phyloP scores from a whole-genome alignment of 768 basidiomycete genomes.

The Udeniomyces megalosporus region DNA sequence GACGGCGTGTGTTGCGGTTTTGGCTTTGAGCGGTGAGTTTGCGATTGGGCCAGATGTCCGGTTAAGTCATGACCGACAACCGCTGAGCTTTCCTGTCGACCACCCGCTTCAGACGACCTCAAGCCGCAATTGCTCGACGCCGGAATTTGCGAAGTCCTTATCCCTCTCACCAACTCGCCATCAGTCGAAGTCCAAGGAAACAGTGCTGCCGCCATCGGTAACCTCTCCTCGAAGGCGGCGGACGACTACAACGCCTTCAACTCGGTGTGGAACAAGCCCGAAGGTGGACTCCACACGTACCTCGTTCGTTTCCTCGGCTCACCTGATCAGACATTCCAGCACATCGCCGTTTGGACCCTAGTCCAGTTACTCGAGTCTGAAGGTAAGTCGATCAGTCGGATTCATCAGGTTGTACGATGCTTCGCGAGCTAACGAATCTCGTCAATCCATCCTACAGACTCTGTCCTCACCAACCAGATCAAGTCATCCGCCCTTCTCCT shows the following conservation, averaged over 20 bases:
- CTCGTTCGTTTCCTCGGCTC: constrained; percentile 84
- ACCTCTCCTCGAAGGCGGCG: constrained; percentile 56
- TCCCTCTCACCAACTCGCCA: constrained; percentile 86
- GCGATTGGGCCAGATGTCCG: not conserved
- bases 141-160: constrained; percentile 94
- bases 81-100: not conserved
- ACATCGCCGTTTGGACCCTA: constrained; percentile 99
- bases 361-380: constrained; percentile 95
- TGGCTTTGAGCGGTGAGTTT: constrained; percentile 75
- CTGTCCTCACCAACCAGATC: constrained; percentile 76
- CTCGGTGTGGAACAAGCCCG: constrained; percentile 94
- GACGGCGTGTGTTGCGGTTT: constrained; percentile 95
- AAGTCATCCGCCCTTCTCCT: constrained; percentile 64
- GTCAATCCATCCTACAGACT: constrained; percentile 40
- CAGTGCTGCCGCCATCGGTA: constrained; percentile 91
- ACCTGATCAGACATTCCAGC: constrained; percentile 92
- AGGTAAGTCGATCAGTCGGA: constrained; percentile 35
- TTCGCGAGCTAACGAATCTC: not conserved
- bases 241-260: constrained; percentile 91
- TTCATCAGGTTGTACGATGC: not conserved
- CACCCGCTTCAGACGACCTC: constrained; percentile 54
- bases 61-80: not conserved
- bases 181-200: constrained; percentile 98
- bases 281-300: constrained; percentile 91
- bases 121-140: constrained; percentile 93